Evolutionary conservation across 306 rosid species (phyloP).

Genomic region (Pyrus pyrifolia): DNA sequence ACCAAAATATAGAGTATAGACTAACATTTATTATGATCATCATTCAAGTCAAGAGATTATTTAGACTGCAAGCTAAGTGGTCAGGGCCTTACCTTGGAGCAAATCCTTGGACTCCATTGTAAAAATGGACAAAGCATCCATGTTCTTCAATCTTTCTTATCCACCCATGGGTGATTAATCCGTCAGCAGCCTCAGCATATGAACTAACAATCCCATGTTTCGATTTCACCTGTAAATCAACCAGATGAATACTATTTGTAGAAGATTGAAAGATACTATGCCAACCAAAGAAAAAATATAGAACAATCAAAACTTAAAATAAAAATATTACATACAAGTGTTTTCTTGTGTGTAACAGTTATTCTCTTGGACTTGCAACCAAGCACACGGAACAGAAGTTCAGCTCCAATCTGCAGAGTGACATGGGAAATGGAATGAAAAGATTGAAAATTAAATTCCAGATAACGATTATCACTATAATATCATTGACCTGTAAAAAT

Average conservation of each 20-base stretch:
- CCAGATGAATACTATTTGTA: too few species aligned
- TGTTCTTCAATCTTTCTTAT: slow-evolving; percentile 79
- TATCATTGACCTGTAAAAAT: neutral
- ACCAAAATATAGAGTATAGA: too few species aligned
- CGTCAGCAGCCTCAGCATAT: slow-evolving; percentile 65
- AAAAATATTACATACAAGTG: slow-evolving; percentile 56
- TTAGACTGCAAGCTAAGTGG: slow-evolving; percentile 16
- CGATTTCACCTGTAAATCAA: slow-evolving; percentile 66
- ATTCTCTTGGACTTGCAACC: slow-evolving; percentile 94
- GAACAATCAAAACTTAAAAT: neutral
- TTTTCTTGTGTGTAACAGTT: slow-evolving; percentile 93
- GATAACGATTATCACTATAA: neutral
- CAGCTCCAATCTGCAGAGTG: slow-evolving; percentile 77
- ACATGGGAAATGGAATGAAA: slow-evolving; percentile 23
- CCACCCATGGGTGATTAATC: slow-evolving; percentile 95
- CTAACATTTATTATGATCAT: neutral
- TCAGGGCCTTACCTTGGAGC: slow-evolving; percentile 67
- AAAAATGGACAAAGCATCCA: slow-evolving; percentile 89
- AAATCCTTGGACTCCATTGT: slow-evolving; percentile 93
- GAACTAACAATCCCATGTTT: slow-evolving; percentile 75
- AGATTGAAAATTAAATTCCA: neutral
- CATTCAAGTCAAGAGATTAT: too few species aligned
- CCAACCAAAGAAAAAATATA: neutral
- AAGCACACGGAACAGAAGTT: slow-evolving; percentile 78
- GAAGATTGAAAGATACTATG: neutral